A percentile compares a stretch with the other conserved stretches of the same genome.
Conservation (phyloP, 192 early-diverging fungal genomes). For the Piromyces finnis region DNA sequence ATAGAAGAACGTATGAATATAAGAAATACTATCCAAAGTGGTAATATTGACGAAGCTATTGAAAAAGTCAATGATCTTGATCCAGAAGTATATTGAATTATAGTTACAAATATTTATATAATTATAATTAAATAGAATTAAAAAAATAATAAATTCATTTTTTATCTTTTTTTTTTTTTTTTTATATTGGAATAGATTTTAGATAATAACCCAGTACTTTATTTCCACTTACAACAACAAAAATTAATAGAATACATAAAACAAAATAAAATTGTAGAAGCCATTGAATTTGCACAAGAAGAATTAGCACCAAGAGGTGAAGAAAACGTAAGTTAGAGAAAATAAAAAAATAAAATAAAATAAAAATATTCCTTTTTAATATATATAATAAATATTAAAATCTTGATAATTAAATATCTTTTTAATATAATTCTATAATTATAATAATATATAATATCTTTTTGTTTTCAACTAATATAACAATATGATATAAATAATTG, state of each 20-base stretch:
- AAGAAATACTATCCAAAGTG: slow-evolving; percentile 73
- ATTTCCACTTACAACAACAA: slow-evolving; percentile 94
- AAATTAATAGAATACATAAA: slow-evolving; percentile 90
- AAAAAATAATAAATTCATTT: too few species aligned
- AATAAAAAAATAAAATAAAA: too few species aligned
- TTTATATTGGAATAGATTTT: slow-evolving; percentile 56
- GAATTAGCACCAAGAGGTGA: slow-evolving; percentile 95
- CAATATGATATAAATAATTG: too few species aligned
- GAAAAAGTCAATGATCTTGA: slow-evolving; percentile 96
- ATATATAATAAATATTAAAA: too few species aligned
- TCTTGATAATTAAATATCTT: too few species aligned
- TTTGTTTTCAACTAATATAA: too few species aligned
- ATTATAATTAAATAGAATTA: too few species aligned
- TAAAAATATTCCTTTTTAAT: too few species aligned
- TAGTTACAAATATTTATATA: too few species aligned
- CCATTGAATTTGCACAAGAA: slow-evolving; percentile 89
- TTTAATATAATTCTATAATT: too few species aligned
- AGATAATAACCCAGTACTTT: slow-evolving; percentile 83
- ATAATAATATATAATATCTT: too few species aligned
- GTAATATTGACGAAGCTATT: slow-evolving; percentile 83
- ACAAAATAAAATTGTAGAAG: slow-evolving; percentile 54
- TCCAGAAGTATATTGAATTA: slow-evolving; percentile 68
- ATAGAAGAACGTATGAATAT: slow-evolving; percentile 95
- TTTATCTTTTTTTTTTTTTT: too few species aligned
- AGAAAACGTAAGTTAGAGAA: slow-evolving; percentile 64